A percentile compares a stretch with the other conserved stretches of the same genome.
Conservation (phyloP, 2,329 filamentous ascomycete genomes). For the Cordyceps javanica region DNA sequence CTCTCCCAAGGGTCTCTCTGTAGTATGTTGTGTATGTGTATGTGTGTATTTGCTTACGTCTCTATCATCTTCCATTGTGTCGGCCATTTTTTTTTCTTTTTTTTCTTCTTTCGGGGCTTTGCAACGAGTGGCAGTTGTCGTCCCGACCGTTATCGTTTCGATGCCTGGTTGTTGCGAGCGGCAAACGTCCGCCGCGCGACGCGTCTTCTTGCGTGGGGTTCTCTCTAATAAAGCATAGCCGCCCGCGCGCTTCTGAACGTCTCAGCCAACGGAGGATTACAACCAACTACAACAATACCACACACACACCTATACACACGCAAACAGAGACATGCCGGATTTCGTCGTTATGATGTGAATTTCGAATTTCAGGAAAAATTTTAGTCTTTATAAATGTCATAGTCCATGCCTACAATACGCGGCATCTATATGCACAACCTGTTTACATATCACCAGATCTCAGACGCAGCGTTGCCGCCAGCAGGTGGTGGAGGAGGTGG, state of each 20-base stretch:
- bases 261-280: not conserved
- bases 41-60: slow-evolving; percentile 23
- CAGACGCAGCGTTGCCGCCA: not conserved
- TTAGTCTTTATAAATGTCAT: not conserved
- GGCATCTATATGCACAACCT: not conserved
- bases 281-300: not conserved
- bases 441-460: too few species aligned
- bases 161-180: not conserved
- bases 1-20: too few species aligned
- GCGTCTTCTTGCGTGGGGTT: not conserved
- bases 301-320: not conserved
- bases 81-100: slow-evolving; percentile 24
- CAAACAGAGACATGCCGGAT: too few species aligned
- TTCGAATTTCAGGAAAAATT: too few species aligned
- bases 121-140: not conserved
- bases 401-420: not conserved
- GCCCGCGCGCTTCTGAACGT: not conserved
- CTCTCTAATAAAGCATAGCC: not conserved
- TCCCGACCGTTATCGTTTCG: not conserved
- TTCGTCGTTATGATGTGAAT: too few species aligned
- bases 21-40: not conserved
- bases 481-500: not conserved
- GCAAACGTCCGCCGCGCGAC: not conserved
- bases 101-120: not conserved
- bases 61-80: slow-evolving; percentile 28